Evolutionary conservation across 1,284 basidiomycete species (phyloP).

Genomic region (Cutaneotrichosporon cyanovorans): DNA sequence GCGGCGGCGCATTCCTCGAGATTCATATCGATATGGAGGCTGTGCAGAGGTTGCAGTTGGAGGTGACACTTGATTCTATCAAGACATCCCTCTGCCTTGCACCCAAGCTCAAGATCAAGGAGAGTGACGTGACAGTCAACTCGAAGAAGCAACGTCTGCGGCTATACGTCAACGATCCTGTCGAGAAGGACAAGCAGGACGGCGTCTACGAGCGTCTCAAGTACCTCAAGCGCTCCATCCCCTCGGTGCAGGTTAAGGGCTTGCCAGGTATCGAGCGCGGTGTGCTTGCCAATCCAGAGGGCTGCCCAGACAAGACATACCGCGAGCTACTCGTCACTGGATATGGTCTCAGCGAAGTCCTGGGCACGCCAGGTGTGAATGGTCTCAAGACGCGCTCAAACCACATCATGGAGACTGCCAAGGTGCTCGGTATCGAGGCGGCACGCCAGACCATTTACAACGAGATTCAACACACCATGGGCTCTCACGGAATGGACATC

Average conservation of each 20-base stretch:
- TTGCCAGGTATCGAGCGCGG: constrained; percentile 77
- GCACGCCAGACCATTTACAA: constrained; percentile 91
- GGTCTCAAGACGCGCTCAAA: constrained; percentile 91
- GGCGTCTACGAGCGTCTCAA: constrained; percentile 70
- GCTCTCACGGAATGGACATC: constrained; percentile 94
- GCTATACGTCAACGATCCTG: constrained; percentile 22
- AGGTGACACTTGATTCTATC: constrained; percentile 86
- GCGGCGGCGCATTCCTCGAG: constrained; percentile 84
- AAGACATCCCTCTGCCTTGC: constrained; percentile 82
- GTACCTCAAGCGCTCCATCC: constrained; percentile 70
- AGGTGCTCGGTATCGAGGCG: constrained; percentile 95
- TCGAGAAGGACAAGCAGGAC: constrained; percentile 52
- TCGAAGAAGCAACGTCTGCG: constrained; percentile 16
- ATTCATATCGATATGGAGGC: constrained; percentile 87
- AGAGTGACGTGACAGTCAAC: constrained; percentile 52
- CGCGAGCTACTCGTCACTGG: constrained; percentile 83
- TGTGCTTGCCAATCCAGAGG: constrained; percentile 85
- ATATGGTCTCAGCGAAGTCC: constrained; percentile 93
- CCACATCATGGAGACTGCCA: constrained; percentile 91
- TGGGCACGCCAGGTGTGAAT: constrained; percentile 93
- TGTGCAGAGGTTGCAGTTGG: constrained; percentile 85
- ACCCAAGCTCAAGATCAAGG: constrained; percentile 88
- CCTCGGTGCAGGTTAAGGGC: constrained; percentile 87
- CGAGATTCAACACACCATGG: constrained; percentile 97
- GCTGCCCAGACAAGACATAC: constrained; percentile 56